Evolutionary conservation across 306 rosid genomes (phyloP).

Genomic region (Fragaria ananassa): DNA sequence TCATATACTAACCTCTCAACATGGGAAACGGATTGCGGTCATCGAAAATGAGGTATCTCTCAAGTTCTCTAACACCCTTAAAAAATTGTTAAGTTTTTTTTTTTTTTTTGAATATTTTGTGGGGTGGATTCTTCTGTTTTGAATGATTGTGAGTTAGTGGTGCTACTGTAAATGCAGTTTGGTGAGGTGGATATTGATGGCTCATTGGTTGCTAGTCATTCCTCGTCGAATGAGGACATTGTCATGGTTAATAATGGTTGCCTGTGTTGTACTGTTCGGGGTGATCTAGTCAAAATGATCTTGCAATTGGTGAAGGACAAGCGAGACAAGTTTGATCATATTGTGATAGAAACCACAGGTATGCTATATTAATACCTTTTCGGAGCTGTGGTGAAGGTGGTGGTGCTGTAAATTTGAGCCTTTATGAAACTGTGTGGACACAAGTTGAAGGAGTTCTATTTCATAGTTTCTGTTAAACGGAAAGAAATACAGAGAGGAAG

Average conservation of each 20-base stretch:
- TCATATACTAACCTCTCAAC: conserved; percentile 83
- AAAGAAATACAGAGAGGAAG: background rate
- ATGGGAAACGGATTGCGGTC: conserved; percentile 88
- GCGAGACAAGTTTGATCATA: conserved; percentile 74
- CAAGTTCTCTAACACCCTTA: background rate
- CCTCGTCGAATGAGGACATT: conserved; percentile 65
- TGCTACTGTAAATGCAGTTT: conserved; percentile 55
- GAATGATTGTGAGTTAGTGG: background rate
- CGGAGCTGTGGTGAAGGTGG: background rate
- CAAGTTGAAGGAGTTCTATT: background rate
- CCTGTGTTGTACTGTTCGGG: conserved; percentile 87
- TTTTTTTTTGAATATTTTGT: background rate
- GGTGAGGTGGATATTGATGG: conserved; percentile 98
- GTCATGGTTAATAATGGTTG: conserved; percentile 93
- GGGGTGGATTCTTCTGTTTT: background rate
- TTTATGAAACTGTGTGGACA: background rate
- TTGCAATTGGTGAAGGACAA: conserved; percentile 71
- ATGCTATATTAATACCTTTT: background rate
- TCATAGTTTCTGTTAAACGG: background rate
- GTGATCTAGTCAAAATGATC: conserved; percentile 88
- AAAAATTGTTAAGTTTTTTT: background rate
- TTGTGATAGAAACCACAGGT: conserved; percentile 94
- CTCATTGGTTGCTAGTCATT: conserved; percentile 89
- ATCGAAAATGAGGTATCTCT: conserved; percentile 81
- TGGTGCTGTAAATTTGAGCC: background rate